Base-by-base conservation (phyloP, 2,329 filamentous ascomycete species). In the Allantophomopsis cytisporea region DNA sequence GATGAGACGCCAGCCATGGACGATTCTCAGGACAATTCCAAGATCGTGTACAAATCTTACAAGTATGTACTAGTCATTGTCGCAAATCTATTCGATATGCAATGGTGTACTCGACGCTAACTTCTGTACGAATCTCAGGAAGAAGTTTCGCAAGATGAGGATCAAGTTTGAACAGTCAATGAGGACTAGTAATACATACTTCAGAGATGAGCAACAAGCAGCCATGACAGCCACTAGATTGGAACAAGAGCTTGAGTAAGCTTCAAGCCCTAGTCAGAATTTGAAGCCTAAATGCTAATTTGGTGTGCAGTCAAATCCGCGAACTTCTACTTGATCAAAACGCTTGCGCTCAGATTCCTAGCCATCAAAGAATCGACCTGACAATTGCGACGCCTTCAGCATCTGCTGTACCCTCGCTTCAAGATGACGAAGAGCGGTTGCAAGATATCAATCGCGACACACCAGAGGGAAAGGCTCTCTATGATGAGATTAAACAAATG, bases 111-210 rank as follows among this genome's bases (percentile, higher is more conserved):
- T 15, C 30, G 23, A 35, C 8, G 31, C n/a, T 7, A 5, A 7
- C 11, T 10, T 8, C 15, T 13, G 10, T 17, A 11, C 14, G 75
- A 54, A 81, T 76, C 81, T 71, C 69, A 86, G 84, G 72, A 94
- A 94, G 65, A 98, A 98, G 68, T 98, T 93, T 60, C 81, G 83
- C 52, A 93, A 93, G 70, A 84, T 91, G 77, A 80, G 82, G 61
- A 70, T 81, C 56, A 67, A 70, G 20, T 93, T 91, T 54, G 83
- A 91, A 50, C 69, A 77, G 38, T 76, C 76, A 53, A 84, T 88
- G 73, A 73, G 80, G 41, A 76, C 85, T 47, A 83, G 85, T 57
- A 91, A 94, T 60, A 73, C 79, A 40, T 69, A 91, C 43, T 91
- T 91, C 61, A 76, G 77, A 51, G 71, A 83, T 40, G 87, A 91